phyloP scores from a whole-genome alignment of 345 rosid species.

The Balakata baccata region DNA sequence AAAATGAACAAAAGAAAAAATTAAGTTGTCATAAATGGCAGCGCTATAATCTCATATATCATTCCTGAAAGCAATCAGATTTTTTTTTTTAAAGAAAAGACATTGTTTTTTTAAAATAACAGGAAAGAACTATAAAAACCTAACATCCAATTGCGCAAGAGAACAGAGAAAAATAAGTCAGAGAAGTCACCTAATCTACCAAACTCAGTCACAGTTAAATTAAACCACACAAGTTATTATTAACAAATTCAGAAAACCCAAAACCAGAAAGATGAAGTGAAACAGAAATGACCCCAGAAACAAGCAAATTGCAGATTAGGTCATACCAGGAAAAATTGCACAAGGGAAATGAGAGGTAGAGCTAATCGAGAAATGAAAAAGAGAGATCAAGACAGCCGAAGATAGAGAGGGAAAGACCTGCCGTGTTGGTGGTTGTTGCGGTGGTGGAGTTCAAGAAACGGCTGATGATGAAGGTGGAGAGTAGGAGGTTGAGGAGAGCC shows the following conservation, averaged over 20 bases:
- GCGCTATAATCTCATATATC: neutral
- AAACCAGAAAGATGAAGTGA: neutral
- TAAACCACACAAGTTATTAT: slow-evolving; percentile 6
- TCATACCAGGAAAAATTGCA: neutral
- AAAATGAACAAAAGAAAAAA: too few relatives aligned
- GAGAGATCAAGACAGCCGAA: slow-evolving; percentile 12
- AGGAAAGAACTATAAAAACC: neutral
- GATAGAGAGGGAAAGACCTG: slow-evolving; percentile 19
- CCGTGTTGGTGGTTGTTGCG: slow-evolving; percentile 37
- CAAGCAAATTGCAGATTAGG: neutral
- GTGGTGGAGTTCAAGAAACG: slow-evolving; percentile 35
- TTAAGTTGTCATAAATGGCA: neutral
- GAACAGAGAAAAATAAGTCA: slow-evolving; percentile 12
- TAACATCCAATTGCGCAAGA: slow-evolving; percentile 6
- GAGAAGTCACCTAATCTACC: slow-evolving; percentile 21
- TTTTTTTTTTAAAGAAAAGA: too few relatives aligned
- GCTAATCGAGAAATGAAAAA: too few relatives aligned
- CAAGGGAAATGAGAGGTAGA: neutral
- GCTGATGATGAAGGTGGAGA: slow-evolving; percentile 27
- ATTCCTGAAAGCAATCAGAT: neutral
- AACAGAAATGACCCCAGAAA: neutral
- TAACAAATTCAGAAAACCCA: slow-evolving; percentile 2
- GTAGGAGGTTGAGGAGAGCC: slow-evolving; percentile 45
- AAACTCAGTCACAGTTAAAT: slow-evolving; percentile 18
- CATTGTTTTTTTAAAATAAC: neutral